Base-by-base conservation (phyloP, 2,329 filamentous ascomycete species). In the Triangularia setosa region DNA sequence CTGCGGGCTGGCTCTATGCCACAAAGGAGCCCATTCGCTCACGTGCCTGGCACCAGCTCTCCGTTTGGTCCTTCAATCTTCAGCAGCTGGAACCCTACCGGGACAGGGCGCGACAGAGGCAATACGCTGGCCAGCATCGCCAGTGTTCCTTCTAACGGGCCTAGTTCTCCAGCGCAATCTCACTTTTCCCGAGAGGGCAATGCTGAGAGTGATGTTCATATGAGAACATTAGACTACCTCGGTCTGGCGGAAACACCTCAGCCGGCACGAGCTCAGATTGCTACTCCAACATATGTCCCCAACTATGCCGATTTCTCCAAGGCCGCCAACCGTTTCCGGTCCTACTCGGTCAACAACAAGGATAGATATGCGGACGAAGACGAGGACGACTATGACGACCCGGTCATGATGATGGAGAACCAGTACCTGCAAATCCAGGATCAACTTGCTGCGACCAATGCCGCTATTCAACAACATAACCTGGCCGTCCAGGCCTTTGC, bases 321-420 rank as follows among this genome's bases (percentile, higher is more conserved):
- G 74, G 90, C 91, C 71, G 84, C 89, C 54, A 98, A 91, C 75
- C 88, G 95, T 60, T 96, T 98, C 82, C 88, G 95, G 56, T 99
- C 95, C 1, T 98, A 97, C 77, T 99, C 95, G 0, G 95, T 99
- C 69, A 99, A 99, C 77, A 96, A 96, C 63, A 97, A 96, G 78
- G 94, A 98, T 75, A 96, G 95, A 76, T 98, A 98, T 72, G 93
- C 91, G 2, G 92, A 96, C 71, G 90, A 92, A 56, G 93, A 96
- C 60, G 90, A 93, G 25, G 90, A 93, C 65, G 89, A 91, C 16
- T 92, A 90, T 65, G 88, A 84, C 40, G 72, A 75, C 21, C 83
- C 83, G 23, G 74, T 79, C 64, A 74, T 85, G 61, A 78, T 85
- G 24, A 79, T 85, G 54, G 84, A 87, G 65, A 82, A 73, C 65